These are phyloP conservation scores for Phytophthora pinifolia DNA, from an alignment of 352 stramenopile genomes.

Conservation along the genomic window DNA sequence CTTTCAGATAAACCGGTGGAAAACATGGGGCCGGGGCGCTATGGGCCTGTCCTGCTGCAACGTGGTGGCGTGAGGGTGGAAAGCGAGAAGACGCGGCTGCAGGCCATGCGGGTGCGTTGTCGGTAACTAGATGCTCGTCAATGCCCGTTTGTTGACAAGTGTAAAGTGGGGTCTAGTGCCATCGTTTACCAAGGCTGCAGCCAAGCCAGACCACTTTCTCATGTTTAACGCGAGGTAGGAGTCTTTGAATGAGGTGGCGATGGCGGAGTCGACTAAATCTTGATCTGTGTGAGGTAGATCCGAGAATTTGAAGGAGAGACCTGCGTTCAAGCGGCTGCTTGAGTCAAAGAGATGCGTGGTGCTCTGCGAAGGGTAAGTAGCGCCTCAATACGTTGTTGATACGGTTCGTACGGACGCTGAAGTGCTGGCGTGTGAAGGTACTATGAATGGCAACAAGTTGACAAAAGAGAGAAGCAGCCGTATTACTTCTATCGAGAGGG, in stretches of 20 bases:
- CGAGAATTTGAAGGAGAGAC: conserved; percentile 66
- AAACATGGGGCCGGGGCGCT: conserved; percentile 78
- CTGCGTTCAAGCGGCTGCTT: conserved; percentile 73
- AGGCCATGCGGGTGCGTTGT: conserved; percentile 63
- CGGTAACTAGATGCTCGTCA: no score
- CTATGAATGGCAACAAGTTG: conserved; percentile 91
- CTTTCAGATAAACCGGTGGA: conserved; percentile 64
- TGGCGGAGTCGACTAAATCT: background rate
- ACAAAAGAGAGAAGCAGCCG: conserved; percentile 88
- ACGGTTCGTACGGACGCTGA: background rate
- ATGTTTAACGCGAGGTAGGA: conserved; percentile 86
- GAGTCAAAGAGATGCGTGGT: conserved; percentile 80
- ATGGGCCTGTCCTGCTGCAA: conserved; percentile 55
- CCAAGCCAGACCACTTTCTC: conserved; percentile 80
- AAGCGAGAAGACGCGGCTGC: conserved; percentile 33
- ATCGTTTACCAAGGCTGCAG: conserved; percentile 77
- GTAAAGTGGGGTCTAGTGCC: conserved; percentile 84
- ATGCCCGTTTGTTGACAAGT: no score
- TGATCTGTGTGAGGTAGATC: conserved; percentile 39
- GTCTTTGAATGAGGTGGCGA: background rate
- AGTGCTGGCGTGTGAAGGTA: conserved; percentile 41
- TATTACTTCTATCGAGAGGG: conserved; percentile 82
- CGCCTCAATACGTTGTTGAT: background rate
- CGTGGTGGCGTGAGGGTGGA: conserved; percentile 5
- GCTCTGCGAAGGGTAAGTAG: conserved; percentile 68